These are phyloP conservation scores for Vitis hybrid DNA, from an alignment of 177 flowering plant species.

Conservation along the genomic window DNA sequence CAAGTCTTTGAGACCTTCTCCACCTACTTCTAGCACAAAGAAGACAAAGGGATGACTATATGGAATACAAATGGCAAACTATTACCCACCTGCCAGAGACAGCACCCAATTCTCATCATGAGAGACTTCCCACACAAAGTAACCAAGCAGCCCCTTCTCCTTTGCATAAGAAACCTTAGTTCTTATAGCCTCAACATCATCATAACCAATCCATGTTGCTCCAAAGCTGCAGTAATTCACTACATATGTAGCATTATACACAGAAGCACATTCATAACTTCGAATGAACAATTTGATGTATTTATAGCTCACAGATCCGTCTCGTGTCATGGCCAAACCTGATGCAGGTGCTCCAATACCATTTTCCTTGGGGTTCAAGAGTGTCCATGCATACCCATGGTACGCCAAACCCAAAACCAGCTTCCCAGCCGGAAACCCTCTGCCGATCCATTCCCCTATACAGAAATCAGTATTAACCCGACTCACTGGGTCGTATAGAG, in stretches of 20 bases:
- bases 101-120: conserved; percentile 28
- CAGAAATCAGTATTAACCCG: conserved; percentile 21
- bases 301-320: conserved; percentile 18
- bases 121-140: conserved; percentile 14
- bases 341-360: conserved; percentile 13
- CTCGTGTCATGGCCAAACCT: conserved; percentile 10
- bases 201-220: conserved; percentile 24
- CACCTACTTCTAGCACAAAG: too few species aligned
- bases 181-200: conserved; percentile 26
- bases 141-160: conserved; percentile 21
- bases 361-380: conserved; percentile 13
- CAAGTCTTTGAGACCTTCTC: too few species aligned
- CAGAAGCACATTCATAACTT: background rate
- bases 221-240: conserved; percentile 12
- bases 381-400: conserved; percentile 27
- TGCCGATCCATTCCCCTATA: conserved; percentile 17
- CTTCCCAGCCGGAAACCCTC: conserved; percentile 21
- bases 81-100: conserved; percentile 15
- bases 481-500: conserved; percentile 26
- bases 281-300: conserved; percentile 4
- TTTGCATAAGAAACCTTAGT: conserved; percentile 25
- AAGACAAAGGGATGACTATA: too few species aligned
- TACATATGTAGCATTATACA: conserved; percentile 22
- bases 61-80: background rate
- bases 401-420: conserved; percentile 25